Evolutionary conservation across 495 filamentous ascomycete genomes (phyloP), one percentile per base, ranked within the genome.

Genomic region (Penicillium coffeae): DNA sequence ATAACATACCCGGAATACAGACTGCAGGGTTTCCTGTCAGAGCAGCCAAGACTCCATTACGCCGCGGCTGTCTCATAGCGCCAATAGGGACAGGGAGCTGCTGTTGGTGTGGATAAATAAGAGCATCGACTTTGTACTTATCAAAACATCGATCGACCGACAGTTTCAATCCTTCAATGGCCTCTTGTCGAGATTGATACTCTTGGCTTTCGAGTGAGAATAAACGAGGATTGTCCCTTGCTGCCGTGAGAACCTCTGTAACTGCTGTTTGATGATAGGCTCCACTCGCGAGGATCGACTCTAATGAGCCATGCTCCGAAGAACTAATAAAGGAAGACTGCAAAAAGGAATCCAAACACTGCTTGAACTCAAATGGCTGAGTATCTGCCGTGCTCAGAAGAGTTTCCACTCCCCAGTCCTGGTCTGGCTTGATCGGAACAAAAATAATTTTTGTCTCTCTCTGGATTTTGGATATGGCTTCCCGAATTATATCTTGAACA

Each of bases 21-120:
- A 87, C 70, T 19, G 84, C 83, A 3, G 83, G 83, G n/a, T 55
- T 60, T 6, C 82, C 83, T 3, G 82, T 83, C 51, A 86, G 56
- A 3, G 82, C 83, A 2, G 81, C 83, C 4, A 86, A 59, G 20
- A 85, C 79, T 18, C 84, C 84, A 59, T 87, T 87, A 2, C 84
- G 65, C 9, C 80, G 80, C 20, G 59, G 58, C 63, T 86, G 84
- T 0, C 68, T 71, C 0, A 69, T 68, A 3, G 66, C 65, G 3
- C 82, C 83, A 37, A 84, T 59, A 32, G 72, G 70, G 12, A 83
- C 81, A 13, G 82, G 78, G 1, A 87, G 65, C 39, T 83, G 83
- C 47, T 74, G 73, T 51, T 87, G 84, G 58, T 86, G 78, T 8
- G 83, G 84, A 56, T 86, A 87, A 48, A 84, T 74, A 20, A 86